phyloP scores from a whole-genome alignment of 2,329 filamentous ascomycete genomes.

The Aspergillus calidoustus region DNA sequence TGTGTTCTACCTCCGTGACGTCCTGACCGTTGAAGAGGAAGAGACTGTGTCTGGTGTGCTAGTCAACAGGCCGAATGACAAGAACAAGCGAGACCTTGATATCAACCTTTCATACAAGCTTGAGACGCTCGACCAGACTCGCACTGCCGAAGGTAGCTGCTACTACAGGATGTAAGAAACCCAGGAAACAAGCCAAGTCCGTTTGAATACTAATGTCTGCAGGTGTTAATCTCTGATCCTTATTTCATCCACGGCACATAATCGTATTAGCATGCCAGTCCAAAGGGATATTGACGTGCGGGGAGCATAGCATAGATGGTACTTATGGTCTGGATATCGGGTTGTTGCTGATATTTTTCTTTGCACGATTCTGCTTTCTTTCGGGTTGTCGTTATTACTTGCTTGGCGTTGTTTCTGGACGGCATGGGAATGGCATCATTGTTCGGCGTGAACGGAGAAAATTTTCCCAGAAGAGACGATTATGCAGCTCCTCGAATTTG shows the following conservation, averaged over 20 bases:
- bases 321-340: slow-evolving; percentile 33
- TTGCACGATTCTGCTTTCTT: slow-evolving; percentile 25
- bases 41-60: slow-evolving; percentile 77
- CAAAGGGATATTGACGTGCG: slow-evolving; percentile 28
- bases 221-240: slow-evolving; percentile 34
- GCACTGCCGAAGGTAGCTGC: slow-evolving; percentile 70
- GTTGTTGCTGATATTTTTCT: slow-evolving; percentile 24
- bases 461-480: slow-evolving; percentile 38
- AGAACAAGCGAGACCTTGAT: slow-evolving; percentile 94
- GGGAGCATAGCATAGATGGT: slow-evolving; percentile 38
- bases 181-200: neutral
- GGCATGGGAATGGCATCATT: slow-evolving; percentile 46
- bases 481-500: slow-evolving; percentile 54
- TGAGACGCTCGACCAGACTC: slow-evolving; percentile 72
- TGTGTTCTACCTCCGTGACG: slow-evolving; percentile 94
- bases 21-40: slow-evolving; percentile 86
- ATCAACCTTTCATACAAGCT: slow-evolving; percentile 85
- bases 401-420: slow-evolving; percentile 41
- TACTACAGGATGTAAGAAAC: slow-evolving; percentile 71
- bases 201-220: slow-evolving; percentile 29
- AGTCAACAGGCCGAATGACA: slow-evolving; percentile 84
- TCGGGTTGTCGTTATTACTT: slow-evolving; percentile 24
- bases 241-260: neutral
- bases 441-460: slow-evolving; percentile 47
- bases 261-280: slow-evolving; percentile 17